Evolutionary conservation across 2,329 filamentous ascomycete species (phyloP), one percentile per base, ranked within the genome.

Genomic region (Zelopaecilomyces penicillatus): DNA sequence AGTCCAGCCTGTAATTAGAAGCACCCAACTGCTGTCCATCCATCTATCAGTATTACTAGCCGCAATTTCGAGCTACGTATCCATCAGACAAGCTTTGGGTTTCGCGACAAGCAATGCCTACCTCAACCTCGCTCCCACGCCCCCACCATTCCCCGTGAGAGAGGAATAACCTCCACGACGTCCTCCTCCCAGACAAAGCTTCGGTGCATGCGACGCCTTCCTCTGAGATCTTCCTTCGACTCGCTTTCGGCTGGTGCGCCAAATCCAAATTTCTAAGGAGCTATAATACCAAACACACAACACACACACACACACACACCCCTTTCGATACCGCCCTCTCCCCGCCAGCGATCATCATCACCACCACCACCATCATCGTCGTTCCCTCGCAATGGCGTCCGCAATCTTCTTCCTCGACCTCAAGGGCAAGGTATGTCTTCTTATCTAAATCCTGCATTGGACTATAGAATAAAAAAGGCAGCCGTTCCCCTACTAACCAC

Each of bases 341-440:
- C 33, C 37, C 30, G 40, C 41, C 46, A 38, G 40, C 39, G 42
- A 46, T 41, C 37, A 37, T 50, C 44, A 36, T 50, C 48, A 45
- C 47, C 42, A 50, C 47, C 53, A 55, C 48, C 52, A 44, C 46
- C 50, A 53, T 50, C 48, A 45, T 48, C 50, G 53, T 55, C 55
- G 53, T 53, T 52, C 52, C 53, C 48, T 59, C 68, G 75, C 57
- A 64, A 98, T 98, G 93, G 93, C 93, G 57, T 98, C 93, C 49
- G 93, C 93, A 53, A 66, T 98, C 61, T 98, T 98, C 79, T 98
- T 98, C 67, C 84, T 98, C 60, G 93, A 98, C 68, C 78, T 98
- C 56, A 98, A 98, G 88, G 93, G 93, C 87, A 98, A 98, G 85
- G 89, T 94, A 58, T 41, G 54, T 52, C 11, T 39, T 30, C 6